Conservation (phyloP, 495 filamentous ascomycete species). For the Acidomyces sp. region DNA sequence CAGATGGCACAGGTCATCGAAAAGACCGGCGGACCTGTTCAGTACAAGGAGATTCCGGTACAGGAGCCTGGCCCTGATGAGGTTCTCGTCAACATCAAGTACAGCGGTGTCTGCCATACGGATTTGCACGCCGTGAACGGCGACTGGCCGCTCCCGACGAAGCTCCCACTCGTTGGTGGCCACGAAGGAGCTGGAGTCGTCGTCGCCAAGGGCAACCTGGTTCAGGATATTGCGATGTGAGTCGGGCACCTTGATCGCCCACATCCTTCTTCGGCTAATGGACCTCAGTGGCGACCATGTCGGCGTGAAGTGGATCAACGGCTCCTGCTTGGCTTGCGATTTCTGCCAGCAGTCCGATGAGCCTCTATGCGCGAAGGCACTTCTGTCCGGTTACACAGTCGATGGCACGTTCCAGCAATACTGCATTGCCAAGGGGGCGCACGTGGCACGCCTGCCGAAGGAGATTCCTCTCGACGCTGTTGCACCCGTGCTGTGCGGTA, state of each 20-base stretch:
- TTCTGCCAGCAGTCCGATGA: slow-evolving; percentile 70
- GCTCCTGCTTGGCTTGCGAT: slow-evolving; percentile 60
- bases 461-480: slow-evolving; percentile 60
- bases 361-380: slow-evolving; percentile 58
- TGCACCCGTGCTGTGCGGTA: slow-evolving; percentile 51
- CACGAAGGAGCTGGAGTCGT: slow-evolving; percentile 82
- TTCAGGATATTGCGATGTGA: slow-evolving; percentile 48
- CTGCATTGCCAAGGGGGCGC: slow-evolving; percentile 68
- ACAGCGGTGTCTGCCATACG: slow-evolving; percentile 88
- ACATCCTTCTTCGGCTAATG: background rate
- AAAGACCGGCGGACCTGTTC: slow-evolving; percentile 54
- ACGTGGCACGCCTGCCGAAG: slow-evolving; percentile 69
- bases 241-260: slow-evolving; percentile 23
- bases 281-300: slow-evolving; percentile 50
- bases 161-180: slow-evolving; percentile 80
- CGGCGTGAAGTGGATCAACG: slow-evolving; percentile 88
- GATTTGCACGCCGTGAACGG: slow-evolving; percentile 61
- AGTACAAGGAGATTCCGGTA: slow-evolving; percentile 75
- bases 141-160: slow-evolving; percentile 71
- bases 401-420: slow-evolving; percentile 93
- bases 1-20: slow-evolving; percentile 86
- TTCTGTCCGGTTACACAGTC: slow-evolving; percentile 79
- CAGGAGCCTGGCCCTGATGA: slow-evolving; percentile 69
- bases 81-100: slow-evolving; percentile 83
- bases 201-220: slow-evolving; percentile 62